phyloP scores from a whole-genome alignment of 2,329 filamentous ascomycete species.

The Chaetomiaceae sp. region DNA sequence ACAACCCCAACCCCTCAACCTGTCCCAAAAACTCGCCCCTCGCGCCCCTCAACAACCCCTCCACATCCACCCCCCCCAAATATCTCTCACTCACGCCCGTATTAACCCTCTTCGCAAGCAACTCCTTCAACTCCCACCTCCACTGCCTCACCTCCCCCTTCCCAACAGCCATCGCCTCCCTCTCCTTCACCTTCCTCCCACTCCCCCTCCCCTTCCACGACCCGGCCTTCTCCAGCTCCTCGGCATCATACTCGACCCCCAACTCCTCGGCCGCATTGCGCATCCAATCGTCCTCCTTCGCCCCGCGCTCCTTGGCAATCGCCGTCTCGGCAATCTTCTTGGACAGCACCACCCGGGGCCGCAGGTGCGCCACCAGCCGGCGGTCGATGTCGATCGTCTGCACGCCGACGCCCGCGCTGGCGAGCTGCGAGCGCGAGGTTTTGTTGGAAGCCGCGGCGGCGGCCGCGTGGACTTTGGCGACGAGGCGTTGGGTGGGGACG shows the following conservation, averaged over 20 bases:
- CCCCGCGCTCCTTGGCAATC: slow-evolving; percentile 82
- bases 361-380: slow-evolving; percentile 69
- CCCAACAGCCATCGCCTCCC: slow-evolving; percentile 59
- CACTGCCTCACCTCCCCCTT: slow-evolving; percentile 70
- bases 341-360: slow-evolving; percentile 71
- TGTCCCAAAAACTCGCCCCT: slow-evolving; percentile 63
- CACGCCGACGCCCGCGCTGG: slow-evolving; percentile 55
- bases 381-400: slow-evolving; percentile 79
- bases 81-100: slow-evolving; percentile 84
- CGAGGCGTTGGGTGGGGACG: slow-evolving; percentile 72
- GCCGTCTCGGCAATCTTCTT: slow-evolving; percentile 80
- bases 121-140: slow-evolving; percentile 64
- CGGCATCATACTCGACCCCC: slow-evolving; percentile 88
- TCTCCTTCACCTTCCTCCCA: slow-evolving; percentile 69
- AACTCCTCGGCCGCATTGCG: slow-evolving; percentile 82
- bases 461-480: slow-evolving; percentile 78
- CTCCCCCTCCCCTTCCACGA: slow-evolving; percentile 64
- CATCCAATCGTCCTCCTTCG: slow-evolving; percentile 80
- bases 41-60: slow-evolving; percentile 60
- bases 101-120: slow-evolving; percentile 73
- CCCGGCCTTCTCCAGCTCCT: slow-evolving; percentile 68
- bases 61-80: slow-evolving; percentile 74
- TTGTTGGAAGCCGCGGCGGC: slow-evolving; percentile 35
- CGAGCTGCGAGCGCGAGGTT: slow-evolving; percentile 37
- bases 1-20: slow-evolving; percentile 40